phyloP scores from a whole-genome alignment of 495 filamentous ascomycete species.

The Penicillium diatomitis region DNA sequence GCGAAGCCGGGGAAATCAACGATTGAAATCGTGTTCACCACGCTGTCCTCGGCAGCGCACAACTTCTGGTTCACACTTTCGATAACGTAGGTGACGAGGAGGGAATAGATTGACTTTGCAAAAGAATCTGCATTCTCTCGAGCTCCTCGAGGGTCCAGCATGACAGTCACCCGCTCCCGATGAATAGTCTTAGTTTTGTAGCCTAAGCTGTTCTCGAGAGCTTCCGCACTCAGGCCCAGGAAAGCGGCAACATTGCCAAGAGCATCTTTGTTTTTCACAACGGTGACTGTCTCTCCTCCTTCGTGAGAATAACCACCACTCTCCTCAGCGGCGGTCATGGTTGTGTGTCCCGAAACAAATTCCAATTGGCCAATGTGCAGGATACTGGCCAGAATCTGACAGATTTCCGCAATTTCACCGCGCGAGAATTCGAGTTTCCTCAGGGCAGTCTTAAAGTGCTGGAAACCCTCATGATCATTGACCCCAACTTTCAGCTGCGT shows the following conservation, averaged over 20 bases:
- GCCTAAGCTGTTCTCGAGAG: constrained; percentile 79
- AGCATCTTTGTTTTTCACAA: constrained; percentile 89
- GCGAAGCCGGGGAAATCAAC: constrained; percentile 96
- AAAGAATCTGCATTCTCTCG: constrained; percentile 88
- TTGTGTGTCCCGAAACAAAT: constrained; percentile 71
- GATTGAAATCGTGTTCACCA: constrained; percentile 87
- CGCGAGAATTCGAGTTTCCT: constrained; percentile 89
- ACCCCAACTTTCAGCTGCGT: constrained; percentile 95
- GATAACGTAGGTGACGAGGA: constrained; percentile 86
- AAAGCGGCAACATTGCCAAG: constrained; percentile 82
- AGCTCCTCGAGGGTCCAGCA: constrained; percentile 89
- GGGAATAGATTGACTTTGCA: constrained; percentile 87
- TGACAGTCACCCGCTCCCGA: constrained; percentile 89
- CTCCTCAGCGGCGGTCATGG: constrained; percentile 70
- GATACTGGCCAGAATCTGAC: constrained; percentile 84
- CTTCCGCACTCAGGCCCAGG: constrained; percentile 67
- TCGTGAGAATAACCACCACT: constrained; percentile 96
- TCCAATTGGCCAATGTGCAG: constrained; percentile 94
- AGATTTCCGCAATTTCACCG: constrained; percentile 90
- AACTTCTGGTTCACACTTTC: constrained; percentile 86
- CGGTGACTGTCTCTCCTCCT: constrained; percentile 74
- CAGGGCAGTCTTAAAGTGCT: constrained; percentile 93
- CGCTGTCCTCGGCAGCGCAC: constrained; percentile 78
- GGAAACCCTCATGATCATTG: constrained; percentile 91
- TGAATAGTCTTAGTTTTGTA: constrained; percentile 95